These are phyloP conservation scores for Plasmodium gaboni DNA, from an alignment of 169 alveolate genomes.

Conservation along the genomic window DNA sequence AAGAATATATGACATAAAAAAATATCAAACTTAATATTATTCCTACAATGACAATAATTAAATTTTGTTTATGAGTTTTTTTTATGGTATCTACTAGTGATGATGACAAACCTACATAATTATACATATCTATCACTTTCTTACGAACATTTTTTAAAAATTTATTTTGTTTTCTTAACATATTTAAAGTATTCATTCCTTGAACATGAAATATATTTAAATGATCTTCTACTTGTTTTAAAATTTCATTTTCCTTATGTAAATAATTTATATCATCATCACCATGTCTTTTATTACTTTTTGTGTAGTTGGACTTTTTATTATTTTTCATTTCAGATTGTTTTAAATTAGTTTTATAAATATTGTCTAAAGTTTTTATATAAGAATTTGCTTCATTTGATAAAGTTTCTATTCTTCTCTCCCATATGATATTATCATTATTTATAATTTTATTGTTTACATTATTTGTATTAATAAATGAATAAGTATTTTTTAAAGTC, in stretches of 20 bases:
- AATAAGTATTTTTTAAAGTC: slow-evolving; percentile 51
- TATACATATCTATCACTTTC: slow-evolving; percentile 63
- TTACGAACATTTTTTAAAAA: slow-evolving; percentile 63
- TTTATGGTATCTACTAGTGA: slow-evolving; percentile 40
- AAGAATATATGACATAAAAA: slow-evolving; percentile 35
- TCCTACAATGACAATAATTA: slow-evolving; percentile 59
- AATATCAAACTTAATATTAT: slow-evolving; percentile 19
- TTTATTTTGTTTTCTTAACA: slow-evolving; percentile 58
- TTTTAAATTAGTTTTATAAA: slow-evolving; percentile 37
- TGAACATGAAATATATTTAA: slow-evolving; percentile 55
- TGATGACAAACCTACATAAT: slow-evolving; percentile 64
- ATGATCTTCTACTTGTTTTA: slow-evolving; percentile 51
- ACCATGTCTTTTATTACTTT: slow-evolving; percentile 1
- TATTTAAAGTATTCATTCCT: slow-evolving; percentile 53
- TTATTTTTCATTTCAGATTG: slow-evolving; percentile 22
- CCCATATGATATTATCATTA: slow-evolving; percentile 63
- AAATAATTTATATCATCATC: slow-evolving; percentile 33
- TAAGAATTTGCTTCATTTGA: slow-evolving; percentile 50
- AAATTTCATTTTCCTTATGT: slow-evolving; percentile 63
- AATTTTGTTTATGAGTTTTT: slow-evolving; percentile 60
- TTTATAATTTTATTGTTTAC: slow-evolving; percentile 26
- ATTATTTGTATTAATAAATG: slow-evolving; percentile 46
- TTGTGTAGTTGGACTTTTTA: not conserved
- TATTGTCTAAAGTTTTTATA: slow-evolving; percentile 53
- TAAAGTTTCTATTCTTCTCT: slow-evolving; percentile 60